Evolutionary conservation across 2,329 filamentous ascomycete species (phyloP).

Genomic region (Zymoseptoria crescenta): DNA sequence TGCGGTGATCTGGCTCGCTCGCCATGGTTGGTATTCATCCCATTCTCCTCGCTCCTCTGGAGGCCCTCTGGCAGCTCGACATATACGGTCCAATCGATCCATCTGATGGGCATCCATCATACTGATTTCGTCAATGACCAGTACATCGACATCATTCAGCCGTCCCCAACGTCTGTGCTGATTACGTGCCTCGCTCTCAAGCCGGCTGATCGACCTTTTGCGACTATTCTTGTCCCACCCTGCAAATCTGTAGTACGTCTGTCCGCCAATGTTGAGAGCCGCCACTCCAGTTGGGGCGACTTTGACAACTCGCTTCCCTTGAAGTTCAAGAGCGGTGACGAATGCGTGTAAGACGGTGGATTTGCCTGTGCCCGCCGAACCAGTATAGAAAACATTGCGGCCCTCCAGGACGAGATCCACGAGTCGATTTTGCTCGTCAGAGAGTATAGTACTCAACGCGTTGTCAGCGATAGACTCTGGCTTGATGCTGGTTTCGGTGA

Average conservation of each 20-base stretch:
- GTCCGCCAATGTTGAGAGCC: conserved; percentile 49
- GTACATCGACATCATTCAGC: conserved; percentile 39
- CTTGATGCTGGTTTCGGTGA: not conserved
- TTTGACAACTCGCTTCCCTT: conserved; percentile 39
- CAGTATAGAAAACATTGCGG: conserved; percentile 56
- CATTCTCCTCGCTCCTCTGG: not conserved
- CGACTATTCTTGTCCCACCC: conserved; percentile 46
- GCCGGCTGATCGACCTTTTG: conserved; percentile 32
- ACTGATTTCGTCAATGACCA: conserved; percentile 59
- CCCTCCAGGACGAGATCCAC: conserved; percentile 33
- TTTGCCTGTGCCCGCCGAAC: conserved; percentile 55
- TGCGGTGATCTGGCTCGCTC: not conserved
- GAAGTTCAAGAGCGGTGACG: conserved; percentile 30
- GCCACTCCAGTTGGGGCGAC: conserved; percentile 54
- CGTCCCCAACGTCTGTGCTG: conserved; percentile 29
- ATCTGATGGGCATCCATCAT: conserved; percentile 54
- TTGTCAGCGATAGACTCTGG: not conserved
- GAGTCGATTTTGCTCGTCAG: conserved; percentile 5
- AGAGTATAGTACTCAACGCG: not conserved
- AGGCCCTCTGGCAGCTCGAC: conserved; percentile 33
- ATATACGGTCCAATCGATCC: conserved; percentile 44
- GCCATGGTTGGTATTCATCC: not conserved
- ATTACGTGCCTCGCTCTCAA: conserved; percentile 20
- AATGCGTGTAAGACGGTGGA: conserved; percentile 48
- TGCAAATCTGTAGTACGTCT: conserved; percentile 50